phyloP scores from a whole-genome alignment of 148 eudicot genomes.

The Pouteria glomerata region DNA sequence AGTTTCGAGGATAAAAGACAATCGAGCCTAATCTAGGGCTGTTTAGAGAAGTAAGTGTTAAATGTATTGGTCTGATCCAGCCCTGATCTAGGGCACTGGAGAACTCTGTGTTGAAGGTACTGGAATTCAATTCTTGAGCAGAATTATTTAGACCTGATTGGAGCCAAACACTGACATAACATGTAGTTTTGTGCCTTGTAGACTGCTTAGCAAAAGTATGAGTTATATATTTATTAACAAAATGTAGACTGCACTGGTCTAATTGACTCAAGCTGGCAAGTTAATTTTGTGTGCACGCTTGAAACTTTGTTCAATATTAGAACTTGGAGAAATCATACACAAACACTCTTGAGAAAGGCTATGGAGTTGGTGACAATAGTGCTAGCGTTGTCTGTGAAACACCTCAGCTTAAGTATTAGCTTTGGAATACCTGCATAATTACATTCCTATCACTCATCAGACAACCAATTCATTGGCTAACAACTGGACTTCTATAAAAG shows the following conservation, averaged over 20 bases:
- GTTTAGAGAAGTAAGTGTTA: neutral
- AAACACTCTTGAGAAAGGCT: neutral
- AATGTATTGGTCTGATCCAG: no score
- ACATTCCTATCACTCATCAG: neutral
- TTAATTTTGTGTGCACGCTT: neutral
- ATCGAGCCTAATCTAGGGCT: neutral
- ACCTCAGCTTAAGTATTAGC: neutral
- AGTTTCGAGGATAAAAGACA: slow-evolving; percentile 3
- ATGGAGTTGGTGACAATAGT: neutral
- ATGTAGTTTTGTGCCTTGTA: neutral
- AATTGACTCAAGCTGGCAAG: neutral
- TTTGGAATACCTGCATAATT: neutral
- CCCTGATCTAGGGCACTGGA: no score
- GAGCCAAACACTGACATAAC: neutral
- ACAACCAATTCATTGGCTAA: neutral
- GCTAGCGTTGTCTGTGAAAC: neutral
- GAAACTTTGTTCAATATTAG: neutral
- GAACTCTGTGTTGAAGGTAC: no score
- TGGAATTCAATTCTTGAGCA: neutral
- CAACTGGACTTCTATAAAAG: no score
- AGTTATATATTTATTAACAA: no score
- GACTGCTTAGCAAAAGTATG: neutral
- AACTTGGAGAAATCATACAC: neutral
- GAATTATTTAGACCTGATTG: no score
- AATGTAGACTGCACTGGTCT: neutral